Base-by-base conservation (phyloP, 2,329 filamentous ascomycete species). In the Ophiocordyceps robertsii region DNA sequence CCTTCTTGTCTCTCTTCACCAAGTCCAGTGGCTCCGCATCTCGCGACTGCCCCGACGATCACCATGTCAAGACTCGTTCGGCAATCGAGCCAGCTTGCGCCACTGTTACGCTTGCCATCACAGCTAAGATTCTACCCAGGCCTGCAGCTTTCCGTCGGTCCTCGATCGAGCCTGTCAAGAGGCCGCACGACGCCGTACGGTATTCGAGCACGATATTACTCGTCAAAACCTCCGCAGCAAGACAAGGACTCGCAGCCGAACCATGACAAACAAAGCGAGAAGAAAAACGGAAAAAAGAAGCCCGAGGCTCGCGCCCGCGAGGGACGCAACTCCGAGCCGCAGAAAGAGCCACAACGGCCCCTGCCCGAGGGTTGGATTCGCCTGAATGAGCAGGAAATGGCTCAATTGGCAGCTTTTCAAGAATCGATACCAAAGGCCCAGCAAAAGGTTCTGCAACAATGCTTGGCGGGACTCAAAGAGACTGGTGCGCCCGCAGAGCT, bases 401-500 rank as follows among this genome's bases (percentile, higher is more conserved):
- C 75, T 53, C 63, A 70, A 39, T 58, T 90, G 39, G 65, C 79
- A 45, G 64, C 72, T 29, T 69, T 84, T 46, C 61, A 83, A 45
- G 74, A 75, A 49, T 66, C 70, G 46, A 68, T 86, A 44, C 81
- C 82, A 8, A 66, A 70, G 43, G 68, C 70, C n/a, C 78, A 85
- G 60, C 68, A 75, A 40, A 64, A 71, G 19, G 60, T 88, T 45
- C 69, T 77, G 45, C 68, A 74, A 37, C 13, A 36, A n/a, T 39
- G 68, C 79, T 9, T 84, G n/a, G 64, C 73, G 46, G 66, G 72
- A 27, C 70, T 90, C 46, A 77, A 80, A 62, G 69, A 70, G 46
- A 70, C 79, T 36, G 87, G 87, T 10, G 75, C 87, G 14, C 84
- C 86, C 1, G 53, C 64, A 19, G 84, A 87, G 55, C 63, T 87